Evolutionary conservation across 768 basidiomycete species (phyloP).

Genomic region (Roridomyces roridus): DNA sequence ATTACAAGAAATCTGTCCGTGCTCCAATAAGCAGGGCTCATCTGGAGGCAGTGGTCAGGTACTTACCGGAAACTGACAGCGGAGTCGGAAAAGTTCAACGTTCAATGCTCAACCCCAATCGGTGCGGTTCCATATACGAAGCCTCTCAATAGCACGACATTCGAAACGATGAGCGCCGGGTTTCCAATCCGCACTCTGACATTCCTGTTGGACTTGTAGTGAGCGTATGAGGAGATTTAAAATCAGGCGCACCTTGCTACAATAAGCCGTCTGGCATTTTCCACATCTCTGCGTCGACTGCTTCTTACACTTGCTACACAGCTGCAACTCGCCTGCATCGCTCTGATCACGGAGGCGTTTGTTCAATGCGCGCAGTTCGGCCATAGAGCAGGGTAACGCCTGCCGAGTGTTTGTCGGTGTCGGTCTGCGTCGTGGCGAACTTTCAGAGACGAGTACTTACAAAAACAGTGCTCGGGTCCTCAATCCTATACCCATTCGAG

Average conservation of each 20-base stretch:
- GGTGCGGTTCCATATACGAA: conserved; percentile 29
- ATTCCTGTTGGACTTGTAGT: conserved; percentile 18
- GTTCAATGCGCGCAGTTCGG: conserved; percentile 21
- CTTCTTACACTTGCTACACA: conserved; percentile 27
- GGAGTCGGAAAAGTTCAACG: no score
- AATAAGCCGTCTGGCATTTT: conserved; percentile 24
- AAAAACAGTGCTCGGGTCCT: conserved; percentile 21
- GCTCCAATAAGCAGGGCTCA: no score
- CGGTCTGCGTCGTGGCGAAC: no score
- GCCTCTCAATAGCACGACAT: conserved; percentile 17
- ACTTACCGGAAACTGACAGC: no score
- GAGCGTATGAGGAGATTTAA: background rate
- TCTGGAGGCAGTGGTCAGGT: no score
- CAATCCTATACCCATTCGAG: conserved; percentile 28
- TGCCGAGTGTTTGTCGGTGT: background rate
- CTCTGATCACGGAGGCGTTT: conserved; percentile 22
- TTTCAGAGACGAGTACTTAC: background rate
- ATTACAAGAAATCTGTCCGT: no score
- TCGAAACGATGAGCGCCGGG: conserved; percentile 17
- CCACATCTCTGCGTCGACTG: conserved; percentile 10
- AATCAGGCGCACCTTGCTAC: conserved; percentile 17
- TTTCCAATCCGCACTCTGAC: conserved; percentile 27
- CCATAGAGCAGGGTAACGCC: conserved; percentile 20
- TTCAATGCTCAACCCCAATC: conserved; percentile 24
- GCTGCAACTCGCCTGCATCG: conserved; percentile 17